Evolutionary conservation across 2,329 filamentous ascomycete genomes (phyloP).

Genomic region (Tothia fuscella): DNA sequence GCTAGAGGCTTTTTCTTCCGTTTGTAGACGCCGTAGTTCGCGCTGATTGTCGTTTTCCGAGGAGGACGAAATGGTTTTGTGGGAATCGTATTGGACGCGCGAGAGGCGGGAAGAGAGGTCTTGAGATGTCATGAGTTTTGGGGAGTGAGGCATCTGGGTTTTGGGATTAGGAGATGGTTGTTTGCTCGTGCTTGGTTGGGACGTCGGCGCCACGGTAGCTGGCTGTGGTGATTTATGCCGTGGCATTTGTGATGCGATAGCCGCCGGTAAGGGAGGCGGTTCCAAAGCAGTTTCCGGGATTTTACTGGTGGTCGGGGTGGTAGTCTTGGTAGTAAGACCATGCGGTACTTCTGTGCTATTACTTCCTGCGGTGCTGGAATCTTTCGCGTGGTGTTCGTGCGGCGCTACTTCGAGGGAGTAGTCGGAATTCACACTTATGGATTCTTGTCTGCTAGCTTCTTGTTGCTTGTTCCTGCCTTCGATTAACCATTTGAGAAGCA

Average conservation of each 20-base stretch:
- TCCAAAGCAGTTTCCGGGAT: too few species aligned
- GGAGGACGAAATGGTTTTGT: neutral
- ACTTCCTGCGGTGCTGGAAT: too few species aligned
- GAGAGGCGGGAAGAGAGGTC: neutral
- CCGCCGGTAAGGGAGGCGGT: too few species aligned
- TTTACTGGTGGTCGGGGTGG: too few species aligned
- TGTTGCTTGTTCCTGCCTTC: constrained; percentile 27
- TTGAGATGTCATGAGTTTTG: neutral
- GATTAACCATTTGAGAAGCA: constrained; percentile 57
- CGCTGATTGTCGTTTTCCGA: constrained; percentile 30
- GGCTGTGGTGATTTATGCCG: neutral
- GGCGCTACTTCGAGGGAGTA: constrained; percentile 4
- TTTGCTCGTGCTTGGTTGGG: neutral
- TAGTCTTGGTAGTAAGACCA: neutral
- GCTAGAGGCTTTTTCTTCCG: constrained; percentile 43
- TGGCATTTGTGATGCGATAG: too few species aligned
- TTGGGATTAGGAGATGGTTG: too few species aligned
- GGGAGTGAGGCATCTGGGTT: neutral
- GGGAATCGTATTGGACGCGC: neutral
- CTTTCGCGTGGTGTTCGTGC: too few species aligned
- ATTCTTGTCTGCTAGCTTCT: constrained; percentile 17
- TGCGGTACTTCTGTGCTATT: neutral
- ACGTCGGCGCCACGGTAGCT: neutral
- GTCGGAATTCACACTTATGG: constrained; percentile 3
- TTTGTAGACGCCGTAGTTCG: constrained; percentile 33